These are phyloP conservation scores for Penicillium nucicola DNA, from an alignment of 495 filamentous ascomycete species.

Conservation along the genomic window DNA sequence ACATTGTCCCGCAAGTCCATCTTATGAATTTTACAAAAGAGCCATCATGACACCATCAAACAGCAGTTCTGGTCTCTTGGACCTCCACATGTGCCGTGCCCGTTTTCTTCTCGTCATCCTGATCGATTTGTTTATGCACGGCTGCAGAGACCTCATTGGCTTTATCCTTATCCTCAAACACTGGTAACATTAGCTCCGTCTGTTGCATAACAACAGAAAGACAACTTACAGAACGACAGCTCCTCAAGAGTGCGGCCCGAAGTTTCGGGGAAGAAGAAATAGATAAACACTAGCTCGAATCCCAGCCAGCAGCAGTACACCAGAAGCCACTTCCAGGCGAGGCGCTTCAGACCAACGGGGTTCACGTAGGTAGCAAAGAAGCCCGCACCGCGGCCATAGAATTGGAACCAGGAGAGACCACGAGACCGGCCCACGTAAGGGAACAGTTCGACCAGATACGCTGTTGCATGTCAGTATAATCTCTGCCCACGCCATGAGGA, in stretches of 20 bases:
- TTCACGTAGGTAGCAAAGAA: slow-evolving; percentile 66
- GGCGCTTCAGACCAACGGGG: slow-evolving; percentile 56
- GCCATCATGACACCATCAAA: slow-evolving; percentile 4
- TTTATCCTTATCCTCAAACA: slow-evolving; percentile 52
- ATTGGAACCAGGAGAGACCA: slow-evolving; percentile 62
- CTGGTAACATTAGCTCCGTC: slow-evolving; percentile 24
- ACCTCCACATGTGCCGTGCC: slow-evolving; percentile 13
- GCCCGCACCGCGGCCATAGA: slow-evolving; percentile 50
- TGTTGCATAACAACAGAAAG: slow-evolving; percentile 6
- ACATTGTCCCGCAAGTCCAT: neutral
- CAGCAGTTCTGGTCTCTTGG: slow-evolving; percentile 5
- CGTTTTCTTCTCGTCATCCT: slow-evolving; percentile 8
- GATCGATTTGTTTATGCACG: slow-evolving; percentile 41
- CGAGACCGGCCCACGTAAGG: slow-evolving; percentile 59
- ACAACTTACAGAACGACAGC: slow-evolving; percentile 54
- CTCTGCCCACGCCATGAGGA: neutral
- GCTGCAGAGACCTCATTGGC: slow-evolving; percentile 44
- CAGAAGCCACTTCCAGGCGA: slow-evolving; percentile 61
- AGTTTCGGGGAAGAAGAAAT: slow-evolving; percentile 65
- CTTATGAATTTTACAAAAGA: neutral
- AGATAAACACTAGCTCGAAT: slow-evolving; percentile 57
- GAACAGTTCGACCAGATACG: slow-evolving; percentile 64
- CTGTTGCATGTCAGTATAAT: slow-evolving; percentile 7
- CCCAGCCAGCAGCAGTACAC: slow-evolving; percentile 61
- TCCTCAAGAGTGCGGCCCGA: slow-evolving; percentile 61